Base-by-base conservation (phyloP, 2,329 filamentous ascomycete species). In the Penicillium aurantiogriseum region DNA sequence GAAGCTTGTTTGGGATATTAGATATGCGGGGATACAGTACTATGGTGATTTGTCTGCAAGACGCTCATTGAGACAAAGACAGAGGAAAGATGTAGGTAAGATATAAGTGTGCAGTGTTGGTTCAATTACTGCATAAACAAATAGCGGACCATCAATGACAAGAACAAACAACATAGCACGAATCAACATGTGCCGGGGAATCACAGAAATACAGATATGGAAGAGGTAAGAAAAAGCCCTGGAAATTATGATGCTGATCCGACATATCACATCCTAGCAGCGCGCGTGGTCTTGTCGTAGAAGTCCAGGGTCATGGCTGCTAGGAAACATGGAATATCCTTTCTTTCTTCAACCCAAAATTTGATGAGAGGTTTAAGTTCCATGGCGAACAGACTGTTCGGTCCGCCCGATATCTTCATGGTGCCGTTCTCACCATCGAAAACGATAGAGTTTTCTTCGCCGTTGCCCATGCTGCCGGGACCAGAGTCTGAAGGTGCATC, bases 391-490 rank as follows among this genome's bases (percentile, higher is more conserved):
- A 86, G 82, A 70, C 91, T 95, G 70, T 90, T 85, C 1, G 92
- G 90, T 0, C 94, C 94, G 1, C 94, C 94, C 35, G 88, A 90
- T 56, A 99, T 90, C 81, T 99, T 99, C 94, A 99, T 99, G 1
- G 92, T 97, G 8, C 93, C 94, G 57, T 89, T 87, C 77, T 97
- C 92, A 51, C 92, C 92, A 74, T 96, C 92, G 73, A 97, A 97
- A 0, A 96, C 86, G 45, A 87, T 86, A 5, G 79, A 83, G 60
- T 85, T 84, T 62, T 81, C 80, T 59, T 80, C 78, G 5, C 75
- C 76, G 31, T 77, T 74, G 42, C 75, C 75, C 76, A 77, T 77
- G 60, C 74, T 77, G 5, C 75, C 77, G 1, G 73, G 70, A 1
- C 75, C 76, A 8, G 71, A 67, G 71, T 91, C 85, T 69, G 89